phyloP scores from a whole-genome alignment of 805 yeast genomes.

The Cyberlindnera xylosilytica region DNA sequence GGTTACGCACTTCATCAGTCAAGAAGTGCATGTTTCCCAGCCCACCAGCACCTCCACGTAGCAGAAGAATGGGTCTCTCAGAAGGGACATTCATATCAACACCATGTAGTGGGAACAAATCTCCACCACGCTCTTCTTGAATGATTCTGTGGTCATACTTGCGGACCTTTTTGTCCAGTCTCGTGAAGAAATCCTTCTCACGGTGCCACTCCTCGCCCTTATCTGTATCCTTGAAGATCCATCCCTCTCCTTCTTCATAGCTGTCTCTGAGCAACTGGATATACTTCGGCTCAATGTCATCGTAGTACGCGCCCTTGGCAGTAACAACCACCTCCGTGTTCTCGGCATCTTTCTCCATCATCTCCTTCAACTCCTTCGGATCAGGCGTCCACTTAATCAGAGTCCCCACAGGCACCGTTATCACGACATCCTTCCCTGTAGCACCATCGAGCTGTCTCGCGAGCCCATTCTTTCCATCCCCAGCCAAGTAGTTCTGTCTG shows the following conservation, averaged over 20 bases:
- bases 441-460: conserved; percentile 83
- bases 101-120: conserved; percentile 79
- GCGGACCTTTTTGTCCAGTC: conserved; percentile 60
- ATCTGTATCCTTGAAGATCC: conserved; percentile 76
- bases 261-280: conserved; percentile 63
- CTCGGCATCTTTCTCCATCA: conserved; percentile 15
- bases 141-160: conserved; percentile 59
- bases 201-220: conserved; percentile 63
- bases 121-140: conserved; percentile 56
- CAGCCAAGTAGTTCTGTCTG: conserved; percentile 65
- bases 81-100: conserved; percentile 65
- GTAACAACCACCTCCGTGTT: conserved; percentile 32
- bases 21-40: conserved; percentile 95
- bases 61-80: conserved; percentile 60
- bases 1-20: conserved; percentile 80
- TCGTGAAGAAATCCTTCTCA: conserved; percentile 61
- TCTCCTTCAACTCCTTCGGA: conserved; percentile 43
- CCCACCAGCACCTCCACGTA: conserved; percentile 91
- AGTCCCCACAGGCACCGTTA: conserved; percentile 93
- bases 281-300: conserved; percentile 35
- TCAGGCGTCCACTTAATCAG: conserved; percentile 81
- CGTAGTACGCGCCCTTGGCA: conserved; percentile 27
- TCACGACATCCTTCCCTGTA: conserved; percentile 71
- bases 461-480: conserved; percentile 68
- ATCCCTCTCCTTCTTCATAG: conserved; percentile 74